Conservation (phyloP, 2,329 filamentous ascomycete genomes). For the Pyrenophora tritici-repentis region DNA sequence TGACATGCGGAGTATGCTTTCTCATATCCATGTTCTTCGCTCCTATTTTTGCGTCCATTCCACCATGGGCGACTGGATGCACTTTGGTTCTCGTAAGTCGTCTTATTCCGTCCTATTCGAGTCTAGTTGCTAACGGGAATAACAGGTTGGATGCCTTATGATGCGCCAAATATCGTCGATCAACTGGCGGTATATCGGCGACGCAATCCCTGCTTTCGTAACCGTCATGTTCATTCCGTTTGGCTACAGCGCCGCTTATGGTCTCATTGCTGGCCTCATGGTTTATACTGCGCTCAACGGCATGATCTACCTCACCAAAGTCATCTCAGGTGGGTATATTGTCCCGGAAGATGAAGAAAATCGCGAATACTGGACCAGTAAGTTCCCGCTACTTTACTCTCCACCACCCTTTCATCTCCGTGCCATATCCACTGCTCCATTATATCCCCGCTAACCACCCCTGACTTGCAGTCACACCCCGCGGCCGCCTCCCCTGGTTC, state of each 20-base stretch:
- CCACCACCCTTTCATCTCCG: neutral
- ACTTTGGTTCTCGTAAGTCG: slow-evolving; percentile 73
- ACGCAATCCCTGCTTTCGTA: slow-evolving; percentile 82
- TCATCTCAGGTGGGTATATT: slow-evolving; percentile 68
- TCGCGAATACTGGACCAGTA: slow-evolving; percentile 81
- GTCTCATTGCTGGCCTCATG: slow-evolving; percentile 78
- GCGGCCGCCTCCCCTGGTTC: slow-evolving; percentile 13
- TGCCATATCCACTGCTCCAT: slow-evolving; percentile 1
- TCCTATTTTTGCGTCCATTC: slow-evolving; percentile 87
- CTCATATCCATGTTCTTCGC: slow-evolving; percentile 88
- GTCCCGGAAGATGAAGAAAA: slow-evolving; percentile 74
- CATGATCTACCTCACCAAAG: slow-evolving; percentile 69
- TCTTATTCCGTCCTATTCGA: neutral
- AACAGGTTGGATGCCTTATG: slow-evolving; percentile 74
- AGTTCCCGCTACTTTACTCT: slow-evolving; percentile 29
- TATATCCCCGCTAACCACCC: neutral
- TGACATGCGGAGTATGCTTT: slow-evolving; percentile 80
- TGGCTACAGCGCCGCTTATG: slow-evolving; percentile 85
- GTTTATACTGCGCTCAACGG: slow-evolving; percentile 77
- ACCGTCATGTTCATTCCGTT: slow-evolving; percentile 87
- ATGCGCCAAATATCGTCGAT: slow-evolving; percentile 72
- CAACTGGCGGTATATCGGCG: slow-evolving; percentile 86
- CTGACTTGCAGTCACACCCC: slow-evolving; percentile 32
- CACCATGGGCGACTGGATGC: slow-evolving; percentile 85
- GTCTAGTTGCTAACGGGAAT: slow-evolving; percentile 18